phyloP scores from a whole-genome alignment of 345 rosid species.

The Eucalyptus curtisii region DNA sequence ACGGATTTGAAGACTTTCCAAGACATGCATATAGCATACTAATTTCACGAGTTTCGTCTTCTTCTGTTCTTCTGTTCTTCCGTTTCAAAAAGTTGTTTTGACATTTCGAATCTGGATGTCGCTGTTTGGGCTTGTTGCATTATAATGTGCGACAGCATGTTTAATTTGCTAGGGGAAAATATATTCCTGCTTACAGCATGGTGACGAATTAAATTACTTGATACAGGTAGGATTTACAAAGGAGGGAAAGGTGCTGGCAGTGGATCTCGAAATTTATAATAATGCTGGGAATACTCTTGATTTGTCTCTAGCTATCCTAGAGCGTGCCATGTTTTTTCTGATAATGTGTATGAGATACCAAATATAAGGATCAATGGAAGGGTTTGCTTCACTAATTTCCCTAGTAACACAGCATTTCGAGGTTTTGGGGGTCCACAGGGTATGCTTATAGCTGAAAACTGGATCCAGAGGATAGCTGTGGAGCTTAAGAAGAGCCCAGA shows the following conservation, averaged over 20 bases:
- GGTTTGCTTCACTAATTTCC: constrained; percentile 85
- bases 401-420: constrained; percentile 91
- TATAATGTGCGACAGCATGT: neutral
- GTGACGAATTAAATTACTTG: neutral
- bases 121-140: neutral
- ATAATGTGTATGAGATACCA: constrained; percentile 91
- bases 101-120: neutral
- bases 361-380: constrained; percentile 57
- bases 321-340: constrained; percentile 87
- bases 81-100: neutral
- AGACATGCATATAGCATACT: no score
- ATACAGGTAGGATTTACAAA: constrained; percentile 81
- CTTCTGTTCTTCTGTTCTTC: no score
- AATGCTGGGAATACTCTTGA: constrained; percentile 90
- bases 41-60: no score
- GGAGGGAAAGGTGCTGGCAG: constrained; percentile 72
- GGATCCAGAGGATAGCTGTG: constrained; percentile 81
- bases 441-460: constrained; percentile 86
- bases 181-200: neutral
- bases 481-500: constrained; percentile 74
- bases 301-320: constrained; percentile 66
- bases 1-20: neutral
- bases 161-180: neutral
- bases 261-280: constrained; percentile 83
- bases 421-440: constrained; percentile 98